Conservation (phyloP, 495 filamentous ascomycete genomes). For the Talaromyces thailandensis region DNA sequence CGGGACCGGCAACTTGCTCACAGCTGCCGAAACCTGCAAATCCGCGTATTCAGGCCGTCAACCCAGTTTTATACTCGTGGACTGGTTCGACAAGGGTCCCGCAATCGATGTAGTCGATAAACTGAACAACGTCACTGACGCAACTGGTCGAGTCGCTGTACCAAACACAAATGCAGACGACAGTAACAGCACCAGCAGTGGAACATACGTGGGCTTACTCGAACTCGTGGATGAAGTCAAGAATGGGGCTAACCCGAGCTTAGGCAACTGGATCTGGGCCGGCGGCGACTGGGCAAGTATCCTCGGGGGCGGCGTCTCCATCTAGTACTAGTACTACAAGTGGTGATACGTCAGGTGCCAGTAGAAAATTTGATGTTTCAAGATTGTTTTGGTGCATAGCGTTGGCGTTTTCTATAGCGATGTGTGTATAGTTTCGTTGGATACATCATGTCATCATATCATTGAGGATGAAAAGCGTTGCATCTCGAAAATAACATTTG, state of each 20-base stretch:
- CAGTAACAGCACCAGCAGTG: conserved; percentile 15
- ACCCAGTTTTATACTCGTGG: conserved; percentile 63
- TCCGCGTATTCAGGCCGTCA: conserved; percentile 40
- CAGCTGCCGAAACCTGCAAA: conserved; percentile 46
- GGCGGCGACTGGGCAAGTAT: conserved; percentile 36
- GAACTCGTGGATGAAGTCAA: conserved; percentile 27
- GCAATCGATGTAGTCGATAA: conserved; percentile 53
- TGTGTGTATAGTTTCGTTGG: background rate
- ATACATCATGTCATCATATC: background rate
- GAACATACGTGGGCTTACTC: conserved; percentile 29
- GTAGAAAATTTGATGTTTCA: background rate
- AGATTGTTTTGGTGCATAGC: background rate
- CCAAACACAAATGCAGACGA: conserved; percentile 18
- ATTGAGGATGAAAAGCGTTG: background rate
- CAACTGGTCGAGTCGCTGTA: conserved; percentile 25
- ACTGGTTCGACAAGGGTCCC: conserved; percentile 61
- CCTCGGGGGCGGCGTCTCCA: conserved; percentile 29
- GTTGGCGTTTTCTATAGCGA: background rate
- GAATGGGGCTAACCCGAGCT: conserved; percentile 24
- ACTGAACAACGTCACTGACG: conserved; percentile 50
- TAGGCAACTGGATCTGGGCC: conserved; percentile 40
- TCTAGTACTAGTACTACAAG: conserved; percentile 11
- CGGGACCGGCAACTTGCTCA: conserved; percentile 50
- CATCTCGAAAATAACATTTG: background rate
- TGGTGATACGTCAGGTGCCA: background rate